Conservation (phyloP, 73 alveolate genomes). For the Tetrahymena malaccensis region DNA sequence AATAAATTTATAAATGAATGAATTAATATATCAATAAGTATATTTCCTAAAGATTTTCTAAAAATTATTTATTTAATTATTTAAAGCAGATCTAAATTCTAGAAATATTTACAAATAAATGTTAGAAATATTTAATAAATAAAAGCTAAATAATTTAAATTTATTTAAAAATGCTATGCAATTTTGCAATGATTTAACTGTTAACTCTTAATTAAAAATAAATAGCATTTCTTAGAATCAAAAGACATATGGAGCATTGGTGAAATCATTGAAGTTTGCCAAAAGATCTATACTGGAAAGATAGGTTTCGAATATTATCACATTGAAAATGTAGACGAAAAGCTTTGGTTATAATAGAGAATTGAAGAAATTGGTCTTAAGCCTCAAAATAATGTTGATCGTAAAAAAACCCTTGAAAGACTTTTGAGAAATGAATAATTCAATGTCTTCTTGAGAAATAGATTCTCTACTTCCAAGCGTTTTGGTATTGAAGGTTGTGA, state of each 20-base stretch:
- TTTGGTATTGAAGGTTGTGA: slow-evolving; percentile 91
- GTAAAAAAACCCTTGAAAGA: slow-evolving; percentile 45
- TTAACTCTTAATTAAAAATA: not conserved
- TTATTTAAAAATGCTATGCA: not conserved
- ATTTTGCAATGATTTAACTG: not conserved
- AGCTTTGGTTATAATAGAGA: slow-evolving; percentile 58
- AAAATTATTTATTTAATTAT: not conserved
- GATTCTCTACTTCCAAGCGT: slow-evolving; percentile 86
- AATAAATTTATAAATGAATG: no score
- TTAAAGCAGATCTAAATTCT: not conserved
- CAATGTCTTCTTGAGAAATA: slow-evolving; percentile 61
- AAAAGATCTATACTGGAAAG: slow-evolving; percentile 54
- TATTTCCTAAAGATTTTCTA: not conserved
- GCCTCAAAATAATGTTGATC: slow-evolving; percentile 16
- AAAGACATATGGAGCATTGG: slow-evolving; percentile 49
- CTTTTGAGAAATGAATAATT: slow-evolving; percentile 61
- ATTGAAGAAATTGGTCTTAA: slow-evolving; percentile 50
- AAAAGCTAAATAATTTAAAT: not conserved
- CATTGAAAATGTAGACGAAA: slow-evolving; percentile 47
- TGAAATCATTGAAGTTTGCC: slow-evolving; percentile 49
- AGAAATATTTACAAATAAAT: not conserved
- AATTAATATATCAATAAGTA: not conserved
- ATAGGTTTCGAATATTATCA: slow-evolving; percentile 73
- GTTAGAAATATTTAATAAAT: not conserved
- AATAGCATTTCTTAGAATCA: slow-evolving; percentile 22